phyloP scores from a whole-genome alignment of 345 rosid species.

The Brassica napus region Da-Ae NC_063451.1:46262501-46263000 shows the following conservation, averaged over 20 bases:
- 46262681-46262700: neutral
- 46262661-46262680: neutral
- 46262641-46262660: constrained; percentile 9
- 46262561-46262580: constrained; percentile 19
- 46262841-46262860: neutral
- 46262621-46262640: constrained; percentile 8
- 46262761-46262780: neutral
- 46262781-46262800: constrained; percentile 18
- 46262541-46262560: constrained; percentile 9
- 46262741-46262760: neutral
- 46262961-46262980: neutral
- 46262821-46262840: constrained; percentile 12
- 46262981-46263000: neutral
- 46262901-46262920: neutral
- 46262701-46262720: neutral
- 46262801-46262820: constrained; percentile 26
- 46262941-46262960: constrained; percentile 19
- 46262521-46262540: neutral
- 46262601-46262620: neutral
- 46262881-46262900: constrained; percentile 11
- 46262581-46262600: constrained; percentile 2
- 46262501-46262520: neutral
- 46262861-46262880: neutral
- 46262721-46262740: neutral
- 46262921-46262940: neutral